Base-by-base conservation (phyloP, 1,284 basidiomycete species). In the Coniophora puteana region DNA sequence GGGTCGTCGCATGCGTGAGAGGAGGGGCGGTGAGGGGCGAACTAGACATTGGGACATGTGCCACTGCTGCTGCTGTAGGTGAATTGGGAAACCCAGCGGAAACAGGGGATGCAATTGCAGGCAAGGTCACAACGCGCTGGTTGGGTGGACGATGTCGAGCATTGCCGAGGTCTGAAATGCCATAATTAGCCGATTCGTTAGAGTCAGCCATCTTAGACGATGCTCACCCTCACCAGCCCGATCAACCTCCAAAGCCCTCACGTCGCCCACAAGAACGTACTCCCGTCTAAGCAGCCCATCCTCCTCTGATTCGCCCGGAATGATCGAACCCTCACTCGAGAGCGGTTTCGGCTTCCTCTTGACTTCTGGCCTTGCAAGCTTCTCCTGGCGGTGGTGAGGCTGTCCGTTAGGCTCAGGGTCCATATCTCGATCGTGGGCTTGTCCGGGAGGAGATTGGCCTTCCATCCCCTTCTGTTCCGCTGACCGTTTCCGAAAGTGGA, bases 291-390 rank as follows among this genome's bases (percentile, higher is more conserved):
- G 66, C 30, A 80, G 64, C 0, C 83, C 84, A 56, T 89, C 85
- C 56, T 89, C 85, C 53, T 89, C 86, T 0, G 80, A 83, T 59
- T 89, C 86, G 5, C 85, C 86, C n/a, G 84, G 84, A 39, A 88
- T 87, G 40, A 77, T 61, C 0, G 84, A 86, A 1, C 71, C 77
- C 44, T 89, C 84, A 0, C 74, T 73, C 3, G 78, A 76, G 4
- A 78, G 55, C 2, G 69, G 66, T 43, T 59, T 66, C 0, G 48
- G 50, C 25, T 32, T 35, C 44, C 52, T 58, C 8, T 6, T 10
- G 12, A 37, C 4, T 28, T 36, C 49, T 26, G 12, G 41, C 51
- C 46, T 11, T 33, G 46, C 16, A 25, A 18, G 27, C 16, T 51
- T 22, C 40, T 36, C 21, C 12, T 14, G 33, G n/a, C n/a, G n/a